A percentile compares a stretch with the other conserved stretches of the same genome.
Evolutionary conservation across 129 eudicot genomes (phyloP).

Genomic region (Tagetes patula): DNA sequence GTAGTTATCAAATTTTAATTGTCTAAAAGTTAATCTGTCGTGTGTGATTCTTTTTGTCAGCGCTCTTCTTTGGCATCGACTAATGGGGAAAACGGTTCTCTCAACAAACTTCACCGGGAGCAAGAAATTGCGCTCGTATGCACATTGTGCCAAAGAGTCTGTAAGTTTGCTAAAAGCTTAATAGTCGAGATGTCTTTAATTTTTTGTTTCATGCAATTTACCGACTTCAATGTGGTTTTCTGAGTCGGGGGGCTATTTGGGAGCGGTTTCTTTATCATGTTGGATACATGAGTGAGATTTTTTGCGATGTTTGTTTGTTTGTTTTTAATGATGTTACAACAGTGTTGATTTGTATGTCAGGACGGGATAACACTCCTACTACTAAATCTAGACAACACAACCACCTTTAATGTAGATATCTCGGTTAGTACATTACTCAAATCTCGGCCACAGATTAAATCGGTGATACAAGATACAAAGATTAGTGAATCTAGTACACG

Average conservation of each 20-base stretch:
- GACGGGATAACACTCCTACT: constrained; percentile 11
- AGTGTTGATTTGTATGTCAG: not conserved
- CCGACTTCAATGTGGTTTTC: not conserved
- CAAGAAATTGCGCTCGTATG: constrained; percentile 14
- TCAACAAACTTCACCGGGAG: constrained; percentile 17
- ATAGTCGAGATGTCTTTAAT: not conserved
- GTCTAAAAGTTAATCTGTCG: not conserved
- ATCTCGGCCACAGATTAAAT: not conserved
- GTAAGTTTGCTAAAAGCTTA: not conserved
- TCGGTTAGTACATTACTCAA: not conserved
- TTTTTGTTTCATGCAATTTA: not conserved
- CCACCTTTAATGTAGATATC: constrained; percentile 5
- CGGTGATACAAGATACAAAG: constrained; percentile 2
- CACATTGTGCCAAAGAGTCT: constrained; percentile 12
- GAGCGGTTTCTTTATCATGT: too few relatives aligned
- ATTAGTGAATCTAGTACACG: not conserved
- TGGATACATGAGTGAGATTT: too few relatives aligned
- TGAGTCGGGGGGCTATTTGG: too few relatives aligned
- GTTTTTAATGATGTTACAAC: not conserved
- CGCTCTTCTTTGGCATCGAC: constrained; percentile 22
- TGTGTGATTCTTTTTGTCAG: not conserved
- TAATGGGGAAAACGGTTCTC: constrained; percentile 12
- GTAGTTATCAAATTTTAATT: not conserved
- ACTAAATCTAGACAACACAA: constrained; percentile 2
- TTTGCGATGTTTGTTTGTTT: too few relatives aligned